phyloP scores from a whole-genome alignment of 306 rosid species.

The Vigna angularis region DNA sequence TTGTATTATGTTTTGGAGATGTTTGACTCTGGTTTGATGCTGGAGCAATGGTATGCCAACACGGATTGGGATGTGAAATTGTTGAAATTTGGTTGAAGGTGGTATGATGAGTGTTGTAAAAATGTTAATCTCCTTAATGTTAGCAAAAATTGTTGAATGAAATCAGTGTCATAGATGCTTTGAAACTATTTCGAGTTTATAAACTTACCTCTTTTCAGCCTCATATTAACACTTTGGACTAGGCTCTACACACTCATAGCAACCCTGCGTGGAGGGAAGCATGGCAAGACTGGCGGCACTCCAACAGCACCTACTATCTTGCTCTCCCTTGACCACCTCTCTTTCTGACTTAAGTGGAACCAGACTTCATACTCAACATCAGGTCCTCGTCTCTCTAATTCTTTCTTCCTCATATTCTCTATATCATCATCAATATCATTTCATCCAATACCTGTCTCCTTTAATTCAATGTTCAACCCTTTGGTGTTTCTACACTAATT shows the following conservation, averaged over 20 bases:
- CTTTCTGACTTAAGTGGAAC: conserved; percentile 82
- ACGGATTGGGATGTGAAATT: too few species aligned
- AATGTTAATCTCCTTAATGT: too few species aligned
- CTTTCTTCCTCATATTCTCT: too few species aligned
- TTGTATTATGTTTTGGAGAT: too few species aligned
- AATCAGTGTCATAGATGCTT: too few species aligned
- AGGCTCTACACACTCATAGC: not conserved
- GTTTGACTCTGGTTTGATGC: too few species aligned
- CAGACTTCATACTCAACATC: conserved; percentile 73
- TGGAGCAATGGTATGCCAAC: too few species aligned
- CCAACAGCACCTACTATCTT: conserved; percentile 68
- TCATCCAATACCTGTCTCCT: not conserved
- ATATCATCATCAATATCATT: too few species aligned
- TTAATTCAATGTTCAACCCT: not conserved
- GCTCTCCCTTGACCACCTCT: conserved; percentile 87
- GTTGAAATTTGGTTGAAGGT: too few species aligned
- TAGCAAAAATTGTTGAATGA: too few species aligned
- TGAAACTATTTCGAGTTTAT: too few species aligned
- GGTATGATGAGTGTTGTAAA: too few species aligned
- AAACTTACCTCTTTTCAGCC: conserved; percentile 8
- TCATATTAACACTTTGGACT: not conserved
- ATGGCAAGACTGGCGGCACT: conserved; percentile 79
- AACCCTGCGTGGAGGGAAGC: conserved; percentile 29
- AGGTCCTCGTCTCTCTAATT: conserved; percentile 55
- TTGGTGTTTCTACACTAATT: not conserved